Conservation (phyloP, 75 land plant genomes). For the Sequoia sempervirens region DNA sequence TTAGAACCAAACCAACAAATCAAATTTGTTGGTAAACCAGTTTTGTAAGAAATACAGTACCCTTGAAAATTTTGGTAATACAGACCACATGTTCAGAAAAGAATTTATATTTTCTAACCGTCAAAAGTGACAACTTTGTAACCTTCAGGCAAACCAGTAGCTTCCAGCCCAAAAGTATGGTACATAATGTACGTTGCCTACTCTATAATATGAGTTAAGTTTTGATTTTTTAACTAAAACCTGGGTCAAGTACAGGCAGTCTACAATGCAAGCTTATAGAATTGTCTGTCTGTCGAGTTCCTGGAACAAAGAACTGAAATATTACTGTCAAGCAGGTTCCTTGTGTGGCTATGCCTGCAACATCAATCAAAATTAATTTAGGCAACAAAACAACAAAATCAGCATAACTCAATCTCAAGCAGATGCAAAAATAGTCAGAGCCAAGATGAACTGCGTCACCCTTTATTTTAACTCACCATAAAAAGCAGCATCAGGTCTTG, state of each 20-base stretch:
- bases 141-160: background rate
- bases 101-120: background rate
- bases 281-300: slow-evolving; percentile 72
- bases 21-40: background rate
- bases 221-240: slow-evolving; percentile 27
- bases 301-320: slow-evolving; percentile 90
- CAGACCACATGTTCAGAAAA: background rate
- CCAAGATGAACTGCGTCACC: background rate
- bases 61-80: background rate
- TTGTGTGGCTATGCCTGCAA: slow-evolving; percentile 61
- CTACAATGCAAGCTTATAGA: slow-evolving; percentile 87
- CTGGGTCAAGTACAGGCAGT: slow-evolving; percentile 84
- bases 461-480: slow-evolving; percentile 46
- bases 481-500: slow-evolving; percentile 84
- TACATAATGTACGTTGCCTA: background rate
- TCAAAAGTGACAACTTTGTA: background rate
- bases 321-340: slow-evolving; percentile 79
- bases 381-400: background rate
- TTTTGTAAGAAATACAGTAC: background rate
- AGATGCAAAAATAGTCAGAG: slow-evolving; percentile 3
- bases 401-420: background rate
- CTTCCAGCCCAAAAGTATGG: background rate
- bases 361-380: background rate
- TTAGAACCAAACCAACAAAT: background rate
- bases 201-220: background rate